A percentile compares a stretch with the other conserved stretches of the same genome.
Evolutionary conservation across 2,329 filamentous ascomycete genomes (phyloP).

Genomic region (Blastomyces percursus): DNA sequence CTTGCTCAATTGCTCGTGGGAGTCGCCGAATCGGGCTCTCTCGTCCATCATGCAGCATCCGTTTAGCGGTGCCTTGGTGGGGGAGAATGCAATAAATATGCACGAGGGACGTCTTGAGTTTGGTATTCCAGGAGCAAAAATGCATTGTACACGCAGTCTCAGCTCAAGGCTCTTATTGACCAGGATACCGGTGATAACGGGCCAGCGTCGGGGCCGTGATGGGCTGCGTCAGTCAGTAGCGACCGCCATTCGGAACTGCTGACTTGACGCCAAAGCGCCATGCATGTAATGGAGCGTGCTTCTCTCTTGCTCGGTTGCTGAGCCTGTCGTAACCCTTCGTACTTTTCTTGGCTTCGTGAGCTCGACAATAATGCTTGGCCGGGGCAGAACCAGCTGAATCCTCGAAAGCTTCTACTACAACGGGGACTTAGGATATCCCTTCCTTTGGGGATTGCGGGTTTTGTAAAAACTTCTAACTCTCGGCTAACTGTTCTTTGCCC

Average conservation of each 20-base stretch:
- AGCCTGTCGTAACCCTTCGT: too few species aligned
- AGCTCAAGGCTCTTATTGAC: not conserved
- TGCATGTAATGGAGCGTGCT: not conserved
- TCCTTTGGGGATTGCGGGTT: not conserved
- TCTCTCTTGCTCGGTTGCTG: not conserved
- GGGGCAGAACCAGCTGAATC: not conserved
- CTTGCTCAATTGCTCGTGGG: not conserved
- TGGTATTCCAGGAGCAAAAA: not conserved
- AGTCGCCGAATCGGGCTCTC: not conserved
- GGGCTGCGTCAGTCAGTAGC: not conserved
- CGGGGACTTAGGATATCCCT: not conserved
- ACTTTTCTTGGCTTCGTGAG: not conserved
- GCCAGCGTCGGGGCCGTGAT: not conserved
- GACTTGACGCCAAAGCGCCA: not conserved
- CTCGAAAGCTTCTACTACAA: not conserved
- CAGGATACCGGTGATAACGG: not conserved
- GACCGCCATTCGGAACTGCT: not conserved
- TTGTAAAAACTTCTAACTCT: not conserved
- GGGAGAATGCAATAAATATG: slow-evolving; percentile 1
- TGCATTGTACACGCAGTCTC: not conserved
- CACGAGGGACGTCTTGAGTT: not conserved
- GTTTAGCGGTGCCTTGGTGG: not conserved
- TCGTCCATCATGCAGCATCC: not conserved
- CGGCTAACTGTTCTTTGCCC: not conserved
- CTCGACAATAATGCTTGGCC: not conserved